These are phyloP conservation scores for Coemansia sp. DNA, from an alignment of 192 early-diverging fungal genomes.

Conservation along the genomic window DNA sequence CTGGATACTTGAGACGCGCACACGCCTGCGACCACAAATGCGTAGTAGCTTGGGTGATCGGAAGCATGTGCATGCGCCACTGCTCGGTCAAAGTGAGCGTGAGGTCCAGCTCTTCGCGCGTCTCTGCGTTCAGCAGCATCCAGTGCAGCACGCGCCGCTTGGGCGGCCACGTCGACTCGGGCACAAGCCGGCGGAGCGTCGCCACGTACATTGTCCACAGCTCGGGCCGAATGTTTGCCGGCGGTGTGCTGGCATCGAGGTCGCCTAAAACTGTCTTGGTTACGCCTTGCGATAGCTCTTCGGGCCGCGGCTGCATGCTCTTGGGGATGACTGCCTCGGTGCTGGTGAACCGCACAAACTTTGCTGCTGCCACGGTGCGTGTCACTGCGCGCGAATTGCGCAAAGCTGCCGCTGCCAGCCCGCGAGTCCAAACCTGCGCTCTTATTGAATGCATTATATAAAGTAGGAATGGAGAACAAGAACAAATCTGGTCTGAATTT, in stretches of 20 bases:
- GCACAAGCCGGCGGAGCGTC: constrained; percentile 18
- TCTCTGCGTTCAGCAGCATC: constrained; percentile 25
- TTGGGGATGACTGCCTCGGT: constrained; percentile 19
- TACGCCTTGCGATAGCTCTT: neutral
- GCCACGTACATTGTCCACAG: constrained; percentile 34
- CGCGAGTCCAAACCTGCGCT: constrained; percentile 4
- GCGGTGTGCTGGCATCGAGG: constrained; percentile 9
- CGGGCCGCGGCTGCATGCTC: constrained; percentile 19
- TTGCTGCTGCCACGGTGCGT: neutral
- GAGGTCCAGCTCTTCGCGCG: constrained; percentile 30
- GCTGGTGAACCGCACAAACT: constrained; percentile 12
- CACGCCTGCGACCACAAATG: constrained; percentile 37
- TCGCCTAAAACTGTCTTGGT: constrained; percentile 6
- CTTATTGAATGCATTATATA: constrained; percentile 23
- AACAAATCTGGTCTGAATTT: neutral
- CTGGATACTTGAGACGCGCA: constrained; percentile 22
- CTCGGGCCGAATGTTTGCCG: constrained; percentile 18
- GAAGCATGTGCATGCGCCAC: constrained; percentile 37
- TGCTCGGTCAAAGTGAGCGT: constrained; percentile 14
- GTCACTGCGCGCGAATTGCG: neutral
- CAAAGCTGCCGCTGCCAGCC: neutral
- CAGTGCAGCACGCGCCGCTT: constrained; percentile 34
- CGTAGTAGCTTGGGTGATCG: constrained; percentile 45
- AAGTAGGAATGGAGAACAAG: neutral
- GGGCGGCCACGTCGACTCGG: constrained; percentile 10